Base-by-base conservation (phyloP, 805 yeast genomes). In the Yarrowia divulgata region DNA sequence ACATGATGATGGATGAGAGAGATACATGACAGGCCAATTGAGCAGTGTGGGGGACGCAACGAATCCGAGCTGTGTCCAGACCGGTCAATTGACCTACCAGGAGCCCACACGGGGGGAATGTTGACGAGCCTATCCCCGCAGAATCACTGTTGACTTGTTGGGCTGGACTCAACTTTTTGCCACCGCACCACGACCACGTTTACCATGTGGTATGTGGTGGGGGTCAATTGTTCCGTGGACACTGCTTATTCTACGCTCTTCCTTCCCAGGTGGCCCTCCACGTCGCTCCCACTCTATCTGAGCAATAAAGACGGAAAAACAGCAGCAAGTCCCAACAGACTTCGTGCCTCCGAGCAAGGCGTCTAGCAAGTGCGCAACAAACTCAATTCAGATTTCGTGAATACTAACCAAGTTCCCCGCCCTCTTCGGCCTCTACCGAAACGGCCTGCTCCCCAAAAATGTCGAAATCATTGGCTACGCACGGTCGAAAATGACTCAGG, bases 401-500 rank as follows among this genome's bases (percentile, higher is more conserved):
- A 35, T 8, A 29, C 66, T 57, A 76, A 76, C 66, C 12, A 42
- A 60, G 66, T 81, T 78, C 75, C 84, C 83, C 19, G 83, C 83
- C 7, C 72, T 81, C 70, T 81, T 81, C 72, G 81, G 81, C 23
- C 76, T 81, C 66, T 78, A 66, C 80, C 83, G 90, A 73, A 89
- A 93, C 77, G 97, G 96, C 49, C 87, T 87, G 73, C 82, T 94
- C 69, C 91, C 97, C 10, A 75, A 81, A 13, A 78, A 88, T 37
- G 87, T 90, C 46, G 86, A 87, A 76, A 91, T 95, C 75, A 85
- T 91, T 73, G 99, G 99, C 34, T 95, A 90, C 78, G 99, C 99
- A 37, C 86, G 99, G 75, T 89, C 97, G 23, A 83, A 90, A 64
- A 79, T 95, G 80, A 76, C 84, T 39, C 81, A 83, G 46, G 90